Conservation (phyloP, 2,329 filamentous ascomycete genomes). For the Gaeumannomyces tritici region DNA sequence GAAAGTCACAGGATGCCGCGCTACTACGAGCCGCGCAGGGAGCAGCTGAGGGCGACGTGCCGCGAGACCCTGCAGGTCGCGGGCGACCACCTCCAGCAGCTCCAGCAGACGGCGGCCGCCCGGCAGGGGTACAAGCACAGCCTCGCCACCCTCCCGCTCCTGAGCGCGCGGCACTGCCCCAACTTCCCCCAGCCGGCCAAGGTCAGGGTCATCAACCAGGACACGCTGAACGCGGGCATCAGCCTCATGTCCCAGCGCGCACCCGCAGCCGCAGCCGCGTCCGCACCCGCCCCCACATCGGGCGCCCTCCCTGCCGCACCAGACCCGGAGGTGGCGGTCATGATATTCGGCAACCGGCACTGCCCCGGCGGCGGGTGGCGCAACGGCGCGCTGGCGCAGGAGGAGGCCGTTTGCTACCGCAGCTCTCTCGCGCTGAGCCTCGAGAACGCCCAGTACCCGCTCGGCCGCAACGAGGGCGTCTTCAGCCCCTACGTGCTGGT, state of each 20-base stretch:
- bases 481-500: conserved; percentile 23
- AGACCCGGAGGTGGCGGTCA: conserved; percentile 35
- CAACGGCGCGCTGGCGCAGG: conserved; percentile 53
- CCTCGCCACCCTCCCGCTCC: conserved; percentile 19
- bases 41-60: background rate
- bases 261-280: too few species aligned
- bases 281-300: background rate
- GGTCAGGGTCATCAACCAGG: conserved; percentile 43
- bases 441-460: conserved; percentile 18
- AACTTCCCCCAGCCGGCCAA: conserved; percentile 17
- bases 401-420: conserved; percentile 60
- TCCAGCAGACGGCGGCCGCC: conserved; percentile 12
- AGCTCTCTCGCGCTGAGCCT: conserved; percentile 42
- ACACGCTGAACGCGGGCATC: conserved; percentile 48
- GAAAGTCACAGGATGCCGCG: background rate
- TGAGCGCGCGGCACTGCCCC: conserved; percentile 34
- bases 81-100: conserved; percentile 20
- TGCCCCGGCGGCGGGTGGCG: conserved; percentile 55
- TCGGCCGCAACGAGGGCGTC: conserved; percentile 12
- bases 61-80: background rate
- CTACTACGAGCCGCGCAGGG: background rate
- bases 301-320: background rate
- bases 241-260: conserved; percentile 15
- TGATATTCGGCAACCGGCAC: conserved; percentile 56
- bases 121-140: background rate